Conservation (phyloP, 2,329 filamentous ascomycete genomes). For the Nannizziopsis arthrosporioides region DNA sequence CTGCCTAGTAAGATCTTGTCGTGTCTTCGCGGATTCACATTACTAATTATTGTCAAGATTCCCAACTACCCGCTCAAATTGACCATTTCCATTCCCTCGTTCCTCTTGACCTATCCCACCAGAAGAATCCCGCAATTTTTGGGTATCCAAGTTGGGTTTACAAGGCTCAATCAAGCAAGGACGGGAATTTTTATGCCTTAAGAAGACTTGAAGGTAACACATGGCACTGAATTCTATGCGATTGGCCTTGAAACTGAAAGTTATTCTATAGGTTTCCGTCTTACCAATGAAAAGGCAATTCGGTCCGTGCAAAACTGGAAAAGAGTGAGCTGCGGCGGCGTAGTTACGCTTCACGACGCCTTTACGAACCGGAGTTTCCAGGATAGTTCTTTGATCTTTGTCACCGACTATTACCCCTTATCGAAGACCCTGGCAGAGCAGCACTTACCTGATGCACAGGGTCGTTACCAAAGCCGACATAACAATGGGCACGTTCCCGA, state of each 20-base stretch:
- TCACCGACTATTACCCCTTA: constrained; percentile 83
- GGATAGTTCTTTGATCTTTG: constrained; percentile 87
- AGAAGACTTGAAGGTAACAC: constrained; percentile 63
- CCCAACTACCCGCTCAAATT: constrained; percentile 60
- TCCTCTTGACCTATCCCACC: constrained; percentile 68
- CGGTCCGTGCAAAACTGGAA: constrained; percentile 82
- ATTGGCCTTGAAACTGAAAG: background rate
- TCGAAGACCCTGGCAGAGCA: constrained; percentile 81
- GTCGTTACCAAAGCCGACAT: constrained; percentile 33
- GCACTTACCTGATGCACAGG: constrained; percentile 40
- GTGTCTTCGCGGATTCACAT: background rate
- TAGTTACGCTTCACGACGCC: constrained; percentile 79
- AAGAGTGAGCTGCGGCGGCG: constrained; percentile 63
- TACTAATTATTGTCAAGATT: constrained; percentile 33
- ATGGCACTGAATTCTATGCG: constrained; percentile 4
- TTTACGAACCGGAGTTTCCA: constrained; percentile 90
- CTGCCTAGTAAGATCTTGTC: constrained; percentile 53
- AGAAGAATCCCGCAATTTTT: constrained; percentile 68
- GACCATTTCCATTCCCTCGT: constrained; percentile 90
- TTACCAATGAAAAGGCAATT: constrained; percentile 83
- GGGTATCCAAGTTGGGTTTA: constrained; percentile 90
- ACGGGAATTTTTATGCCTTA: constrained; percentile 77
- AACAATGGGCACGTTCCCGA: constrained; percentile 50
- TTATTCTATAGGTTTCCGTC: constrained; percentile 52
- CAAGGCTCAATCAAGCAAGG: constrained; percentile 81